Evolutionary conservation across 2,329 filamentous ascomycete species (phyloP), one percentile per base, ranked within the genome.

Genomic region (Amauroascus verrucosus): DNA sequence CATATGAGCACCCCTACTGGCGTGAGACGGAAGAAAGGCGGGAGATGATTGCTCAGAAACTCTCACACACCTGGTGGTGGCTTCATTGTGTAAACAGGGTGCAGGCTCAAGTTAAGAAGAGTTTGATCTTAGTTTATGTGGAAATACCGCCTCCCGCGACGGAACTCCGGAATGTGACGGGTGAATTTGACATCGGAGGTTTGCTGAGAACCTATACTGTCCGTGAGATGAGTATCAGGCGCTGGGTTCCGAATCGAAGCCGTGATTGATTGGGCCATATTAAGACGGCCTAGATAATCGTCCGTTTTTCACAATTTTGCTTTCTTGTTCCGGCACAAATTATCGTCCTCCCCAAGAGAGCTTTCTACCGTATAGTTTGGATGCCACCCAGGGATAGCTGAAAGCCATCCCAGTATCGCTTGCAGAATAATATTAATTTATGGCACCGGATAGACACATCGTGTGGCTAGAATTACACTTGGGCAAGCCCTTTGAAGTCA

Each of bases 41-140:
- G 58, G 70, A 75, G 1, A 68, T 77, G 45, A 77, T 77, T 2
- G 77, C 79, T 41, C 63, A 63, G 30, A 71, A 72, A 57, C 65
- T 67, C 58, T 64, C 63, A 20, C 71, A 69, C 53, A 71, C 64
- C 54, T 75, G 72, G 73, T 75, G 72, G 72, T 75, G 73, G 73
- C 58, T 97, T 48, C 91, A 96, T 70, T 85, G 87, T 44, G 79
- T 95, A 43, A 94, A 95, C 59, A 81, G 93, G 7, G 90, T 97
- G 14, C 82, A 97, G 61, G 84, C 84, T 1, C 88, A 95, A 62
- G 93, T 95, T 4, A 81, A 85, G 65, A 98, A 98, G 76, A 95
- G 83, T 47, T 68, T 98, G 60, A 83, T 97, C 35, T 67, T 98
- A 30, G 84, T 86, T 38, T 98, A 96, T 64, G 90, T 98, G 11